These are phyloP conservation scores for Boletus reticuloceps DNA, from an alignment of 768 basidiomycete genomes.

Conservation along the genomic window DNA sequence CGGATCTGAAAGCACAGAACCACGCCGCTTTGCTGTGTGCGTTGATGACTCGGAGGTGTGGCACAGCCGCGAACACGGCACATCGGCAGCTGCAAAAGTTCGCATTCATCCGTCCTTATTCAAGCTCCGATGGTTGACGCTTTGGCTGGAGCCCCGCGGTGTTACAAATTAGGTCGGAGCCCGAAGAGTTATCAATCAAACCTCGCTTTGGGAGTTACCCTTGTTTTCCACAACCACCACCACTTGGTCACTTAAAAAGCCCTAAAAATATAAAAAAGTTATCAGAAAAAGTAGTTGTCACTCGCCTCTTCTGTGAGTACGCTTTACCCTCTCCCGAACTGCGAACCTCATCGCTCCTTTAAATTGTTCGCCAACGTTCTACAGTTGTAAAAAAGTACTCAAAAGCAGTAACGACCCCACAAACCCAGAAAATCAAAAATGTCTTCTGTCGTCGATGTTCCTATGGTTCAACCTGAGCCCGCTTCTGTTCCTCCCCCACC, in stretches of 20 bases:
- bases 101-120: no score
- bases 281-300: conserved; percentile 71
- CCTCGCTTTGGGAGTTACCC: conserved; percentile 17
- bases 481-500: conserved; percentile 41
- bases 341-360: conserved; percentile 15
- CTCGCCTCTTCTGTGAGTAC: conserved; percentile 66
- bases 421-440: conserved; percentile 52
- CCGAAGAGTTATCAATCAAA: conserved; percentile 34
- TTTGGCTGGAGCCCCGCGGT: no score
- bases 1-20: no score
- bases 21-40: no score
- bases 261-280: conserved; percentile 62
- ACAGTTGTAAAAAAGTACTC: conserved; percentile 72
- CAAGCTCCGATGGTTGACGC: no score
- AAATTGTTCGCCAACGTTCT: conserved; percentile 11
- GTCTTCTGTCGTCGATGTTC: conserved; percentile 59
- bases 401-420: conserved; percentile 88
- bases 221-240: conserved; percentile 62
- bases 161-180: conserved; percentile 36
- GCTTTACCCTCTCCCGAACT: conserved; percentile 12
- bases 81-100: no score
- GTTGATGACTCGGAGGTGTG: no score
- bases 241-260: conserved; percentile 68
- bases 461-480: conserved; percentile 50
- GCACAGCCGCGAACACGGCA: no score